These are phyloP conservation scores for Cupressus sempervirens DNA, from an alignment of 75 land plant genomes.

Conservation along the genomic window DNA sequence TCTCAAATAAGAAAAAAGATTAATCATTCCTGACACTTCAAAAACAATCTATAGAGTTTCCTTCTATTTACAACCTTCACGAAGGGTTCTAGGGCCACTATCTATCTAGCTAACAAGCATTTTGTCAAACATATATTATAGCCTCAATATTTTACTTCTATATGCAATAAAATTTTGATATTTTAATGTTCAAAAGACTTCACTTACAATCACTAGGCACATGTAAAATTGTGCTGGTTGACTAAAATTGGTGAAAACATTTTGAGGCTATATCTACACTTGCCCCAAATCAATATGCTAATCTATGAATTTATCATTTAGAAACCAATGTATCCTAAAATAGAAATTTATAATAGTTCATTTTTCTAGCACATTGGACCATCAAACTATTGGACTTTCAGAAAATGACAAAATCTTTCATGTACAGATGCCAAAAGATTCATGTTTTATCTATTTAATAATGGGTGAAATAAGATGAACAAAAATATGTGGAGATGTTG, in stretches of 20 bases:
- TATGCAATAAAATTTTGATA: neutral
- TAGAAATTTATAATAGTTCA: neutral
- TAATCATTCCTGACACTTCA: slow-evolving; percentile 88
- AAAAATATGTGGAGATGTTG: neutral
- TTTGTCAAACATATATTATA: neutral
- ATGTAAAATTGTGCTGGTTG: neutral
- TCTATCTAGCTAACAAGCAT: slow-evolving; percentile 42
- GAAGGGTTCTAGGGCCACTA: slow-evolving; percentile 84
- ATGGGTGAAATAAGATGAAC: neutral
- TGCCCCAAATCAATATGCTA: neutral
- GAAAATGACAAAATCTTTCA: neutral
- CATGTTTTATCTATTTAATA: neutral
- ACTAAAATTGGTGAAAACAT: neutral
- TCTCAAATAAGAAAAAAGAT: slow-evolving; percentile 50
- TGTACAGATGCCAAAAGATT: neutral
- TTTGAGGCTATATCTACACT: neutral
- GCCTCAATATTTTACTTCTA: neutral
- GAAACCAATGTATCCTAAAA: neutral
- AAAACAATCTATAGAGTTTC: slow-evolving; percentile 96
- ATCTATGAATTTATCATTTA: neutral
- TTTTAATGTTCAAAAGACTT: neutral
- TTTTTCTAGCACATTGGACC: neutral
- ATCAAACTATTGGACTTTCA: neutral
- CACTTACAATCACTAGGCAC: neutral
- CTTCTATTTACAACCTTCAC: slow-evolving; percentile 73